phyloP scores from a whole-genome alignment of 495 filamentous ascomycete genomes.

The Penicillium nucicola region DNA sequence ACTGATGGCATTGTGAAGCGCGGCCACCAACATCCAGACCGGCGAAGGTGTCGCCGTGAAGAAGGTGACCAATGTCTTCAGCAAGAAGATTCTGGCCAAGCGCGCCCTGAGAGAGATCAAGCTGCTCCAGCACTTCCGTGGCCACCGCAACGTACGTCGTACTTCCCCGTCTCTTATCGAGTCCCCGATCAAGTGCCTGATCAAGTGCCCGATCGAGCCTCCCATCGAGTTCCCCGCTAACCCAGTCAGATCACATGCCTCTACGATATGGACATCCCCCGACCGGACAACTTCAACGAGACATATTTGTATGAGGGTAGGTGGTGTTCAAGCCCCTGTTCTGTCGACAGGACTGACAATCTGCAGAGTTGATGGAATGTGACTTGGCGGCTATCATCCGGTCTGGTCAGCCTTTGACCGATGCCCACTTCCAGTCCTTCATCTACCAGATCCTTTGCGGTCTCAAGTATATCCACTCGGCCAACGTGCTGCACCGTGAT shows the following conservation, averaged over 20 bases:
- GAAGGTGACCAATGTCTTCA: conserved; percentile 99
- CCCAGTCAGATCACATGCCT: conserved; percentile 85
- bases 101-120: conserved; percentile 97
- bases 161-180: neutral
- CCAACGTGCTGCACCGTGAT: conserved; percentile 94
- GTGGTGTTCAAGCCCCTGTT: neutral
- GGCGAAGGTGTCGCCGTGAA: conserved; percentile 98
- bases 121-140: conserved; percentile 95
- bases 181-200: neutral
- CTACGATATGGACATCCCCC: conserved; percentile 99
- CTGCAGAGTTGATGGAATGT: conserved; percentile 95
- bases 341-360: conserved; percentile 9
- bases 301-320: conserved; percentile 97
- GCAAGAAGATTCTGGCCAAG: conserved; percentile 99
- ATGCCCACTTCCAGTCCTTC: conserved; percentile 94
- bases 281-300: conserved; percentile 98
- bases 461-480: conserved; percentile 97
- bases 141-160: conserved; percentile 67
- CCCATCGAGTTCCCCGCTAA: conserved; percentile 22
- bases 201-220: neutral
- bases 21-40: conserved; percentile 86
- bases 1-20: conserved; percentile 49
- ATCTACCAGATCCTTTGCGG: conserved; percentile 95
- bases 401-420: conserved; percentile 91
- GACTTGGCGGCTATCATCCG: conserved; percentile 97